Conservation (phyloP, 2,329 filamentous ascomycete species). For the Sclerotinia glacialis region DNA sequence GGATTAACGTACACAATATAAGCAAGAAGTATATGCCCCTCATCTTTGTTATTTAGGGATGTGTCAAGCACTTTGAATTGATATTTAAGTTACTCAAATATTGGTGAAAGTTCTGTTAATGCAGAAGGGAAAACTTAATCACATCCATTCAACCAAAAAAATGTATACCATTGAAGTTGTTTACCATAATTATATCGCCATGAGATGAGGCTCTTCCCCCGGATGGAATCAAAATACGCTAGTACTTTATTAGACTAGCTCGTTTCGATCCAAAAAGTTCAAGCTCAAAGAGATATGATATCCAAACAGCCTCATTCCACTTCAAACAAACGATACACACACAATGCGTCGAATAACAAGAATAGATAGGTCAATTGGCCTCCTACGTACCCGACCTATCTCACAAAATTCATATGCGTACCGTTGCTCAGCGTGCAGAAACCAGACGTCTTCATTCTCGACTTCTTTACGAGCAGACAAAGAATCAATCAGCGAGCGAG, state of each 20-base stretch:
- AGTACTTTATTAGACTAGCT: slow-evolving; percentile 22
- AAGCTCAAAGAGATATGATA: slow-evolving; percentile 26
- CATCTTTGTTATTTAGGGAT: slow-evolving; percentile 5
- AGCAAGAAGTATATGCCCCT: slow-evolving; percentile 14
- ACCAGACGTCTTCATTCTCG: slow-evolving; percentile 35
- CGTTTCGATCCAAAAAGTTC: slow-evolving; percentile 19
- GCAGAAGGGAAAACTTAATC: not conserved
- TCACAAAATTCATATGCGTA: slow-evolving; percentile 26
- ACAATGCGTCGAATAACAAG: slow-evolving; percentile 39
- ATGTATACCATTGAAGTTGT: not conserved
- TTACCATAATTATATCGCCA: not conserved
- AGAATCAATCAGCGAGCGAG: slow-evolving; percentile 44
- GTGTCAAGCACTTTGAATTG: slow-evolving; percentile 1
- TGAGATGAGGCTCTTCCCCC: slow-evolving; percentile 7
- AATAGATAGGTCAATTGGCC: slow-evolving; percentile 36
- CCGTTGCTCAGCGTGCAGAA: slow-evolving; percentile 35
- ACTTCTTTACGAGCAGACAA: slow-evolving; percentile 30
- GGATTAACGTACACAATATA: slow-evolving; percentile 28
- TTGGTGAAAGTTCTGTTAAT: not conserved
- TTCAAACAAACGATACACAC: slow-evolving; percentile 4
- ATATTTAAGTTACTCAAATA: not conserved
- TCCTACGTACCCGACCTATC: slow-evolving; percentile 25
- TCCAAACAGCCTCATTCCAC: slow-evolving; percentile 3
- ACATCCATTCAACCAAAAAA: not conserved
- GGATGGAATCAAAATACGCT: slow-evolving; percentile 17